phyloP scores from a whole-genome alignment of 2,329 filamentous ascomycete genomes.

The Monilinia laxa region DNA sequence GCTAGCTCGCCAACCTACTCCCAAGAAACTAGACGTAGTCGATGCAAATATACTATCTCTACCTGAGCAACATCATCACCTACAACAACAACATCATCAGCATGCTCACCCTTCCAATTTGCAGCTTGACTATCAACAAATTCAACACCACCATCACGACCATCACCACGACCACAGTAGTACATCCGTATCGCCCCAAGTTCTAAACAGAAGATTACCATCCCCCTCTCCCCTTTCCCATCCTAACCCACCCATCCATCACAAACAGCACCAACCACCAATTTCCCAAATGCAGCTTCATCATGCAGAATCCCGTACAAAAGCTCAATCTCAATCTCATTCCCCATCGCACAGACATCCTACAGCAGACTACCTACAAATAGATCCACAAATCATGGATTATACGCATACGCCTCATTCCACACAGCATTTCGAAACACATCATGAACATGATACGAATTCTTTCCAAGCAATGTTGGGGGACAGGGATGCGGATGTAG shows the following conservation, averaged over 20 bases:
- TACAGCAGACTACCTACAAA: constrained; percentile 47
- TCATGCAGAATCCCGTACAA: constrained; percentile 17
- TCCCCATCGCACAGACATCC: not conserved
- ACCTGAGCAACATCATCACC: constrained; percentile 21
- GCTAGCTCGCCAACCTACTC: constrained; percentile 21
- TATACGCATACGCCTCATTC: constrained; percentile 35
- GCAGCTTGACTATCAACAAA: constrained; percentile 19
- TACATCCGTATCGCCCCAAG: constrained; percentile 39
- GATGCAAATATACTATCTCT: constrained; percentile 35
- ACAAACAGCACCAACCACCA: constrained; percentile 21
- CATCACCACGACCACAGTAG: constrained; percentile 25
- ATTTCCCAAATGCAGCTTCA: constrained; percentile 23
- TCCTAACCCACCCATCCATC: constrained; percentile 9
- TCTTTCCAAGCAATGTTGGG: constrained; percentile 35
- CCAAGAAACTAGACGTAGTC: constrained; percentile 23
- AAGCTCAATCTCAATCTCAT: constrained; percentile 8
- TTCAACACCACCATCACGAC: constrained; percentile 22
- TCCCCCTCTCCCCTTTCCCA: constrained; percentile 23
- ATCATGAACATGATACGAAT: constrained; percentile 27
- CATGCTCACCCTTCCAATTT: constrained; percentile 7
- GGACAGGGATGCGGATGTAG: constrained; percentile 2
- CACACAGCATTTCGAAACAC: constrained; percentile 22
- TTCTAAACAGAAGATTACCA: constrained; percentile 36
- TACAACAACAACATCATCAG: constrained; percentile 3
- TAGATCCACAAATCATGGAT: constrained; percentile 60